Base-by-base conservation (phyloP, 306 rosid genomes). In the Gillenia trifoliata region DNA sequence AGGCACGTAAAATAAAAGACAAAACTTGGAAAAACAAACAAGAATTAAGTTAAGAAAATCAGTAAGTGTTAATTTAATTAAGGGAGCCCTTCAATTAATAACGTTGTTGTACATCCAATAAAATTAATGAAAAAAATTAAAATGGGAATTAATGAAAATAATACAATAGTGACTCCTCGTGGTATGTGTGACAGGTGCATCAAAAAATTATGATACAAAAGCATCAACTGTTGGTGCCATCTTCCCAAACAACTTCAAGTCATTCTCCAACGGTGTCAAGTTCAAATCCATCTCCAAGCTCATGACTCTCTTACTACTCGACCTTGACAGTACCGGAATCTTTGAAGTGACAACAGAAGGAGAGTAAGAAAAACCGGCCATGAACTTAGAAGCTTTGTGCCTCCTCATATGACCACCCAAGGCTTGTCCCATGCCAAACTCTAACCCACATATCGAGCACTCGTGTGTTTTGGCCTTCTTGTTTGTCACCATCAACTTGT, bases 351-450 rank as follows among this genome's bases (percentile, higher is more conserved):
- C 75, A 16, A 68, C 57, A 3, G 2, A 16, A 23, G 56, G 67
- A 72, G 29, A 56, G 0, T 47, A 40, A 38, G 50, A 19, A 40
- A 72, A 59, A 23, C 56, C 7, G 1, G 2, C 5, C 3, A 3
- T 2, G 29, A 40, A 59, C 26, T 26, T 25, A 41, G 26, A 16
- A 9, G 45, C 68, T 77, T 87, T 87, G 55, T 93, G 98, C 60
- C 84, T 81, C 50, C 97, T 76, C 98, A 93, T 93, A 73, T 93
- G 98, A 3, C 98, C 98, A 1, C 98, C 98, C 29, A 93, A 70
- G 3, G 98, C 97, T 59, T 93, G 98, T 0, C 98, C 98, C 79
- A 87, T 78, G 9, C 88, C 59, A 70, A 93, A 93, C 77, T 74
- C 82, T 20, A 72, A 70, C 2, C 98, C 97, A 65, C 98, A 93